Percentiles rank a stretch among this genome's conserved stretches.
Evolutionary conservation across 805 yeast species (phyloP).

Genomic region (Candida sanyiensis): DNA sequence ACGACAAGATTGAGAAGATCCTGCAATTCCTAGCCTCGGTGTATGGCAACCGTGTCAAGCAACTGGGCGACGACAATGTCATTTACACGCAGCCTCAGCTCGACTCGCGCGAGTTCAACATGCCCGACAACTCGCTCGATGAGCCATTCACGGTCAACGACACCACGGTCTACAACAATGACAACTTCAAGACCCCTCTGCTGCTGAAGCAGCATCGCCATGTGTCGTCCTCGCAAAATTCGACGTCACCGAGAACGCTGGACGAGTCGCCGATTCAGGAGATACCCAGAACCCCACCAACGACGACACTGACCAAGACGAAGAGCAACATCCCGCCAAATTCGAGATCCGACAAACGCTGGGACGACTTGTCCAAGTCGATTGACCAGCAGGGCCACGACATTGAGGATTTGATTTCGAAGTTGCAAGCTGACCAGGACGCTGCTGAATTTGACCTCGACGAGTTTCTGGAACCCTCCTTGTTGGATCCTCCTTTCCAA

Average conservation of each 20-base stretch:
- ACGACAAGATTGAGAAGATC: constrained; percentile 83
- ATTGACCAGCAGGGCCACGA: constrained; percentile 5
- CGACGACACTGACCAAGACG: not conserved
- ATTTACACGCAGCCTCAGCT: constrained; percentile 8
- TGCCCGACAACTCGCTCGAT: constrained; percentile 3
- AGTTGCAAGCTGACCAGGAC: constrained; percentile 2
- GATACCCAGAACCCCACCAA: constrained; percentile 3
- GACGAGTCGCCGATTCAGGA: constrained; percentile 3
- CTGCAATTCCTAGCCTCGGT: constrained; percentile 81
- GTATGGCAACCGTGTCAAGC: constrained; percentile 24
- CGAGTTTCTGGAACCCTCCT: not conserved
- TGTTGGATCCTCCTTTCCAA: not conserved
- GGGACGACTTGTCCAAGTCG: constrained; percentile 3
- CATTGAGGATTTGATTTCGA: constrained; percentile 2
- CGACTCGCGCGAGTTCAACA: constrained; percentile 10
- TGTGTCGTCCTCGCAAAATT: constrained; percentile 8
- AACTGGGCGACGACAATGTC: constrained; percentile 16
- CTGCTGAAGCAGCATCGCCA: constrained; percentile 19
- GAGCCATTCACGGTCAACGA: constrained; percentile 4
- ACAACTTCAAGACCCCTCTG: constrained; percentile 18
- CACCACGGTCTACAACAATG: constrained; percentile 2
- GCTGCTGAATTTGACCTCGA: constrained; percentile 2
- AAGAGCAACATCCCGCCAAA: no score
- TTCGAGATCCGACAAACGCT: not conserved
- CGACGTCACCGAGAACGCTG: not conserved